A percentile compares a stretch with the other conserved stretches of the same genome.
Evolutionary conservation across 2,329 filamentous ascomycete species (phyloP).

Genomic region (Thermothelomyces thermophilus): DNA sequence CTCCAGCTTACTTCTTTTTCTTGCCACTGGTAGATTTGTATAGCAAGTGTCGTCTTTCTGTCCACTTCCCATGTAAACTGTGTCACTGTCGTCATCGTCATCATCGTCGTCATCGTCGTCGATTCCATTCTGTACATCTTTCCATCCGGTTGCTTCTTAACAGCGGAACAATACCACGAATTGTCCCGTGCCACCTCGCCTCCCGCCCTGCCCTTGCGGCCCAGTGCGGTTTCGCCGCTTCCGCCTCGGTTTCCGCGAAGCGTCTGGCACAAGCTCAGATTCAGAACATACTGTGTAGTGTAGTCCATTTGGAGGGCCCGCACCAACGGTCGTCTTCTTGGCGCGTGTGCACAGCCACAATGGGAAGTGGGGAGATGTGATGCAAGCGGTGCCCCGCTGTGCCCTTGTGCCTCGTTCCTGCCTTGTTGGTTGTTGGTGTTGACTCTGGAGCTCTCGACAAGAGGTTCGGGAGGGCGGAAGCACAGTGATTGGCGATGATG

Average conservation of each 20-base stretch:
- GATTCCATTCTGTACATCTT: neutral
- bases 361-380: neutral
- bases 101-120: neutral
- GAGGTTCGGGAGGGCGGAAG: neutral
- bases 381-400: too few relatives aligned
- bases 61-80: neutral
- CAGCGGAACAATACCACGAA: too few relatives aligned
- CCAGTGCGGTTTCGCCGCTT: too few relatives aligned
- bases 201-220: too few relatives aligned
- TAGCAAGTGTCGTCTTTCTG: neutral
- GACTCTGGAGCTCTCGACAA: neutral
- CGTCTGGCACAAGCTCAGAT: neutral
- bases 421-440: slow-evolving; percentile 2
- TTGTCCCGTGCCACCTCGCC: neutral
- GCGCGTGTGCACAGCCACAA: slow-evolving; percentile 11
- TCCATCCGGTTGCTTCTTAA: neutral
- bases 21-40: neutral
- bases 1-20: neutral
- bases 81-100: neutral
- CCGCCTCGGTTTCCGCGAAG: neutral
- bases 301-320: neutral
- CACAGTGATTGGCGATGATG: neutral
- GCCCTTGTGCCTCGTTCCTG: neutral
- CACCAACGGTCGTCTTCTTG: neutral
- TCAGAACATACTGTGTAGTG: too few relatives aligned